Conservation (phyloP, 257 asterid genomes). For the Solanum habrochaites region DNA sequence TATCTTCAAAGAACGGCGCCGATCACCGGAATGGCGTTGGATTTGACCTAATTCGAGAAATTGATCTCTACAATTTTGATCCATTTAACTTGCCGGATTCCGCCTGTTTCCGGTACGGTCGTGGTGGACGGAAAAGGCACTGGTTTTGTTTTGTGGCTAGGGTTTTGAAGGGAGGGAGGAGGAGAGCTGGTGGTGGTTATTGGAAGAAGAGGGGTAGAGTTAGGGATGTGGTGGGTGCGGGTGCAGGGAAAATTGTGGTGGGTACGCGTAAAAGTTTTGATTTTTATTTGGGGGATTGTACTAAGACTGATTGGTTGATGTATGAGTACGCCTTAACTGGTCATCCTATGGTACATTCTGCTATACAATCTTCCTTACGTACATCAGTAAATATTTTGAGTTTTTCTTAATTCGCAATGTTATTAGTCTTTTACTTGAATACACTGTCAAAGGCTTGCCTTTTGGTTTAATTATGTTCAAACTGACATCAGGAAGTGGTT, state of each 20-base stretch:
- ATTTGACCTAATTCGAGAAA: slow-evolving; percentile 16
- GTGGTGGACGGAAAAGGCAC: slow-evolving; percentile 19
- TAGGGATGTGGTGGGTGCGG: slow-evolving; percentile 17
- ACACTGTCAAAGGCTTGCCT: neutral
- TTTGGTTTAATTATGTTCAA: neutral
- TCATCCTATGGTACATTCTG: slow-evolving; percentile 17
- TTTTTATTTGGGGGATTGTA: slow-evolving; percentile 19
- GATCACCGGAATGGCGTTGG: neutral
- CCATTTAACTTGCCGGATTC: slow-evolving; percentile 21
- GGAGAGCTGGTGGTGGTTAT: slow-evolving; percentile 22
- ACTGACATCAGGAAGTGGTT: neutral
- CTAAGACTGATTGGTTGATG: slow-evolving; percentile 29
- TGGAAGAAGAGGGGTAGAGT: slow-evolving; percentile 20
- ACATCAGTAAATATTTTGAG: neutral
- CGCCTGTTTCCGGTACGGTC: slow-evolving; percentile 20
- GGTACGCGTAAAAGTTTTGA: slow-evolving; percentile 26
- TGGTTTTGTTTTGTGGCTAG: slow-evolving; percentile 26
- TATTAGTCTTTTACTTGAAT: neutral
- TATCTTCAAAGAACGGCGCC: slow-evolving; percentile 15
- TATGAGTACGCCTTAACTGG: slow-evolving; percentile 21
- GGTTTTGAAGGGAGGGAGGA: slow-evolving; percentile 6
- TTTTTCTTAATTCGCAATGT: neutral
- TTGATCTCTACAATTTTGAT: slow-evolving; percentile 23
- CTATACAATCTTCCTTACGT: neutral
- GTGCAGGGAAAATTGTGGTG: slow-evolving; percentile 15